These are phyloP conservation scores for Diutina catenulata DNA, from an alignment of 1,139 yeast genomes.

Conservation along the genomic window DNA sequence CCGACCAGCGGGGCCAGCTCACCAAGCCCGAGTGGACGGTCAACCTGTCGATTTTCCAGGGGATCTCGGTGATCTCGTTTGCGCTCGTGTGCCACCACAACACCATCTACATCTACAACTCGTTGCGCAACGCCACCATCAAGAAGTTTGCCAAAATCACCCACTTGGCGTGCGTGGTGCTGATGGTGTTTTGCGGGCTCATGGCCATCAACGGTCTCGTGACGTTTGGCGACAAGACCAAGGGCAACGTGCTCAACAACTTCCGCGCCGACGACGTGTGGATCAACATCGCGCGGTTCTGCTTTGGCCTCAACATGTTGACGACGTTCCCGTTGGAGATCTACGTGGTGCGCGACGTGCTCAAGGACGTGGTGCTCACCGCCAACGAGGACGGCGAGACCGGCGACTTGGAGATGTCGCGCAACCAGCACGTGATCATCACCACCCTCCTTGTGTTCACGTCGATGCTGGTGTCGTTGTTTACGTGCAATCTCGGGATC, in stretches of 20 bases:
- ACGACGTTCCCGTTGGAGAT: conserved; percentile 88
- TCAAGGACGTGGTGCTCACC: conserved; percentile 46
- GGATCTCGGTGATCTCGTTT: conserved; percentile 83
- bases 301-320: conserved; percentile 89
- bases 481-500: conserved; percentile 83
- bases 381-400: conserved; percentile 13
- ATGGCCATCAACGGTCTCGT: conserved; percentile 77
- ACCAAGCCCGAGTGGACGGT: conserved; percentile 39
- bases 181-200: conserved; percentile 66
- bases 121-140: conserved; percentile 64
- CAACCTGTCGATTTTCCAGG: conserved; percentile 63
- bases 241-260: conserved; percentile 80
- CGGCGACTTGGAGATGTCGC: conserved; percentile 30
- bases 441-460: conserved; percentile 57
- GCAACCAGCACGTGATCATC: conserved; percentile 45
- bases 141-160: conserved; percentile 67
- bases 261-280: conserved; percentile 63
- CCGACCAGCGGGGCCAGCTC: conserved; percentile 35
- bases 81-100: conserved; percentile 95
- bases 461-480: conserved; percentile 66
- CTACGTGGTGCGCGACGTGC: conserved; percentile 79
- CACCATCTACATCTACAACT: conserved; percentile 78
- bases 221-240: conserved; percentile 65
- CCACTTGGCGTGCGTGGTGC: conserved; percentile 72
- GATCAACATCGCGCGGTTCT: conserved; percentile 77